Evolutionary conservation across 1,139 yeast genomes (phyloP).

Genomic region (Scheffersomyces lignicola): DNA sequence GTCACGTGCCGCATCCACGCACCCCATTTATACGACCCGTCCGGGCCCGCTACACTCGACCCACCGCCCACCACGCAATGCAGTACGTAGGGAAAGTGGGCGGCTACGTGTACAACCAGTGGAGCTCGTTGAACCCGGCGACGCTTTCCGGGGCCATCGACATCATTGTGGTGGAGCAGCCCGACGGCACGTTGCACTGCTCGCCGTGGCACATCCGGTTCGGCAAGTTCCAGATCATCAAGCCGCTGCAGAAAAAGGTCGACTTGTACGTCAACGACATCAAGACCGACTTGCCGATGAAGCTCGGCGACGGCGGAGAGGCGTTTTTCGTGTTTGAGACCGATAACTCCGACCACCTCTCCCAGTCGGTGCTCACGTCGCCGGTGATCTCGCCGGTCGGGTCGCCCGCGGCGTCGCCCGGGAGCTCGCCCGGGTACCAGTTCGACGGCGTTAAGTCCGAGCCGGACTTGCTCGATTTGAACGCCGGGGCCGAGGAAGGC

Average conservation of each 20-base stretch:
- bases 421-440: conserved; percentile 12
- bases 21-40: too few species aligned
- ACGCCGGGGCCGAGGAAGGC: conserved; percentile 25
- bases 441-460: conserved; percentile 13
- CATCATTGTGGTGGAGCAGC: conserved; percentile 93
- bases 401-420: conserved; percentile 58
- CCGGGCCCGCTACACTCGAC: too few species aligned
- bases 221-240: conserved; percentile 86
- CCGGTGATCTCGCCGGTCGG: conserved; percentile 85
- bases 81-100: conserved; percentile 96
- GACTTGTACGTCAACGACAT: conserved; percentile 83
- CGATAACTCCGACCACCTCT: conserved; percentile 56
- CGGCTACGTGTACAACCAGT: conserved; percentile 91
- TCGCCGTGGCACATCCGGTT: conserved; percentile 97
- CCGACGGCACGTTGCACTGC: conserved; percentile 77
- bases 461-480: conserved; percentile 38
- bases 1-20: too few species aligned
- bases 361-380: conserved; percentile 79
- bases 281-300: conserved; percentile 87
- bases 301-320: conserved; percentile 96
- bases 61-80: too few species aligned
- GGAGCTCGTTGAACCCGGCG: conserved; percentile 96
- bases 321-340: conserved; percentile 97
- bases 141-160: conserved; percentile 97
- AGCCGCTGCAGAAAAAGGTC: conserved; percentile 96